Evolutionary conservation across 208 protist genomes (phyloP), one percentile per base, ranked within the genome.

Genomic region (Trypanosoma avium): DNA sequence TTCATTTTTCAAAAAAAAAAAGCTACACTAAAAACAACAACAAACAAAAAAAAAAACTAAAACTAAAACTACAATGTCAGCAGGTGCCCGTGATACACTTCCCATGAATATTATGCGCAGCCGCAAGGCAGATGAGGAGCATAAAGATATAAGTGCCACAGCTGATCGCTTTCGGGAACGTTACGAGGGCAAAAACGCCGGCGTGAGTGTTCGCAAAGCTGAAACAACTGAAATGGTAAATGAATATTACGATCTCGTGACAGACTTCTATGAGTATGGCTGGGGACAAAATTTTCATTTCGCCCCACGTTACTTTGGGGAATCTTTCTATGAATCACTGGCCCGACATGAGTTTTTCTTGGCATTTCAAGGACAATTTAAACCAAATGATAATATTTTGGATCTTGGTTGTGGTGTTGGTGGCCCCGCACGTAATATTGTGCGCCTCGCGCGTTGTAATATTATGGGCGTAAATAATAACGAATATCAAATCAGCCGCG

Each of bases 261-360:
- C 96, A 35, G 92, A 98, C 78, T 98, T 98, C 68, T 98, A 99
- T 81, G 94, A 98, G 81, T 98, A 92, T 55, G 97, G 97, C 63
- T 99, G 97, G 97, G 96, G 97, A 53, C 88, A 97, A 69, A 90
- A 88, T 72, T 99, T 98, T 80, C 97, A 98, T 75, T 98, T 98
- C 70, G 93, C 94, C 38, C 76, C 88, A 9, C 81, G 75, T 38
- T 90, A 84, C 72, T 32, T 38, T 3, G 79, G 76, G 26, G 98
- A 99, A 78, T 83, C 73, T 32, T 97, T 98, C 67, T 86, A 81
- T 58, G 91, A 95, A 66, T 94, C 86, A 32, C 91, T 99, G 65
- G 75, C 74, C 22, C 91, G 98, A 55, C 96, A 98, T 81, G 97
- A 99, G 88, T 88, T 97, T 81, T 98, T 94, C 63, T 82, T 99